Evolutionary conservation across 495 filamentous ascomycete species (phyloP), one percentile per base, ranked within the genome.

Genomic region (Darksidea phi): DNA sequence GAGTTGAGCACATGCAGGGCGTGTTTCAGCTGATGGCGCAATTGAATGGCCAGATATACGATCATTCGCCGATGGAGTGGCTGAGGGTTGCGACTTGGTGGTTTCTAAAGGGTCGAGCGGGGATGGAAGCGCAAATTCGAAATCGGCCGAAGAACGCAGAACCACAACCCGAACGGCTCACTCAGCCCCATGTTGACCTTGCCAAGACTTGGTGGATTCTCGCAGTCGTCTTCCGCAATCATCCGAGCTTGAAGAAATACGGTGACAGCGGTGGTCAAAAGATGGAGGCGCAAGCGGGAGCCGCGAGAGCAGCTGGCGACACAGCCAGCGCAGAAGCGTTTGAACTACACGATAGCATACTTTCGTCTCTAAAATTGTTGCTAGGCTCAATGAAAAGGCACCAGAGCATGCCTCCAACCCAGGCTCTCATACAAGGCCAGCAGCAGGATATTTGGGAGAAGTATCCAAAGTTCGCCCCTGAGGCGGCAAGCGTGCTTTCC

Each of bases 141-240:
- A 80, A 82, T 34, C 81, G 80, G 7, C 80, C 85, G 8, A 67
- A 78, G 54, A 73, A 64, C 11, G 48, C 23, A 26, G 51, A 54
- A 32, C 21, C 48, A 8, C 55, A 53, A 20, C 34, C 51, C 11
- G 71, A 73, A 41, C 58, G 70, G 11, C 57, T 76, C 10, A 59
- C 55, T 2, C 74, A 77, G 54, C 47, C 68, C 6, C 74, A 91
- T 54, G 75, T 92, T 1, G 86, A 95, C 68, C 76, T 96, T 46
- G 86, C 88, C 1, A 96, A 95, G 70, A 79, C 84, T 0, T 86
- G 88, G 68, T 96, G 91, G 91, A 83, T 95, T 24, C 73, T 84
- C 47, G 82, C 86, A 51, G 80, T 85, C 2, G 79, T 90, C 5
- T 76, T 88, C 6, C 61, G 59, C 34, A 47, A 61, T 7, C 66